Evolutionary conservation across 352 stramenopile genomes (phyloP).

Genomic region (Pythium plurisporium): DNA sequence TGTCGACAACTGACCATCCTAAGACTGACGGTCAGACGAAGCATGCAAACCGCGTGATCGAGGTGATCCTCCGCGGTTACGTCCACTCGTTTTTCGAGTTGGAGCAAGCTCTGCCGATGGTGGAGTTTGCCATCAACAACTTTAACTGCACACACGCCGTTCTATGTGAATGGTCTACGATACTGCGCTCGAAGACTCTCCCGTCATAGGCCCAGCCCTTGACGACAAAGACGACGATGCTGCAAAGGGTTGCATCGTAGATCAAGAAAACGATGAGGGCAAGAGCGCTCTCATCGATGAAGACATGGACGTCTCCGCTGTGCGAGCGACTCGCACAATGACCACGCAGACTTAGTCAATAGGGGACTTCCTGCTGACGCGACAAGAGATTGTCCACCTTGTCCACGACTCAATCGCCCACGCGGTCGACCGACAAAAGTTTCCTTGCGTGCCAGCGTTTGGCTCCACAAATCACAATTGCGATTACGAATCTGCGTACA

Average conservation of each 20-base stretch:
- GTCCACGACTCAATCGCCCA: conserved; percentile 16
- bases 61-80: conserved; percentile 16
- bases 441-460: no score
- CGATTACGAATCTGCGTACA: no score
- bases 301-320: background rate
- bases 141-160: conserved; percentile 20
- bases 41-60: conserved; percentile 9
- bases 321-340: background rate
- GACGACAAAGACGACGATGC: background rate
- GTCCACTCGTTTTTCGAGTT: conserved; percentile 9
- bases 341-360: background rate
- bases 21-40: conserved; percentile 12
- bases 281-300: background rate
- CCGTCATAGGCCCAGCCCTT: no score
- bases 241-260: background rate
- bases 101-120: conserved; percentile 15
- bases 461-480: no score
- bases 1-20: conserved; percentile 6
- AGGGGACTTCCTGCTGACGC: conserved; percentile 5
- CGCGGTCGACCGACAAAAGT: conserved; percentile 22
- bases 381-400: conserved; percentile 13
- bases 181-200: no score
- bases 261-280: background rate
- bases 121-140: conserved; percentile 30
- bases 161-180: conserved; percentile 18